Base-by-base conservation (phyloP, 495 filamentous ascomycete species). In the Cercophora samala region DNA sequence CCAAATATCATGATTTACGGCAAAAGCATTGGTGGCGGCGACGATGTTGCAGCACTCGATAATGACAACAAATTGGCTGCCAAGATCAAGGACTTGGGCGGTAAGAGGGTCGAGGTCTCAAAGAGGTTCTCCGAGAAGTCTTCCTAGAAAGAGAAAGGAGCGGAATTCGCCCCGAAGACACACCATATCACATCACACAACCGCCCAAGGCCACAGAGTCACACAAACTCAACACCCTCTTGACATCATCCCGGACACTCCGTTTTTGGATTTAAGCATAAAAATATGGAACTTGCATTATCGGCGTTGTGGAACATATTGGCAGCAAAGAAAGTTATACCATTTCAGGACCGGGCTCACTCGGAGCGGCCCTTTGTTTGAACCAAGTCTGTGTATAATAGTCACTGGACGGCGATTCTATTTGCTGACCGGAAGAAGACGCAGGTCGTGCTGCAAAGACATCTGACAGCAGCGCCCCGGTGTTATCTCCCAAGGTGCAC, bases 1-100 rank as follows among this genome's bases (percentile, higher is more conserved):
- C 95, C 95, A 2, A 99, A 99, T 72, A 83, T 99, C 29, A 80
- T 99, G 64, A 85, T 99, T 58, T 91, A 89, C 72, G 95, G 91
- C 4, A 87, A 88, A 75, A 95, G 90, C 72, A 93, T 98, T 68
- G 95, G 95, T 25, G 95, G 95, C 26, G 88, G 92, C 56, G 94
- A 97, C 72, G 92, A 97, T 42, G 85, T 98, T 65, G 84, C 86
- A 52, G 88, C 84, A 24, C 75, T 98, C 66, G 88, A 96, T 74
- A 72, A 79, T 53, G 83, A 84, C n/a, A 88, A 88, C 68, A 85
- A 83, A 64, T 79, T 99, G 65, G 82, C 85, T 29, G 87, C 87
- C 51, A 94, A 87, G 71, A 83, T 99, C 65, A 86, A 84, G 76
- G 82, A 78, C 11, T 79, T 97, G 79, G 93, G 86, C 46, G 90